phyloP scores from a whole-genome alignment of 2,329 filamentous ascomycete species.

The Diaporthe vexans region DNA sequence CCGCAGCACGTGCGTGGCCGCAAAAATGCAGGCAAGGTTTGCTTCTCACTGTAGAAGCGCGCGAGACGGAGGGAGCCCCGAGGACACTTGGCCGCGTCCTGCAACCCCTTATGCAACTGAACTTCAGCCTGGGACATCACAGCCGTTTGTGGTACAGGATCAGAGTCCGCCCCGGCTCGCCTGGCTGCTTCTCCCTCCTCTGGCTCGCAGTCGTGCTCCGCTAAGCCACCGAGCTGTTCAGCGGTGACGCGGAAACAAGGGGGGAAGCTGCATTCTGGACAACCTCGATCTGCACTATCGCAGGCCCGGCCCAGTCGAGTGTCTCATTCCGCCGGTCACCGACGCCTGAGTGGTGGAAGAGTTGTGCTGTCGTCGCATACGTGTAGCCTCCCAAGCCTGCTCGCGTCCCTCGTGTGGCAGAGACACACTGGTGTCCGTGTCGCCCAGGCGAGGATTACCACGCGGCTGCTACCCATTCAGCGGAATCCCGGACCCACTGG shows the following conservation, averaged over 20 bases:
- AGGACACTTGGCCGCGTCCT: slow-evolving; percentile 5
- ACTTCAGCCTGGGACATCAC: slow-evolving; percentile 13
- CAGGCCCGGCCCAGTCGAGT: slow-evolving; percentile 4
- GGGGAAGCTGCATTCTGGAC: slow-evolving; percentile 26
- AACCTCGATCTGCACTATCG: slow-evolving; percentile 7
- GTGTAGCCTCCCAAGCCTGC: slow-evolving; percentile 16
- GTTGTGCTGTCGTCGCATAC: slow-evolving; percentile 19
- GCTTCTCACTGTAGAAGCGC: not conserved
- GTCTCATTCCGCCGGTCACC: slow-evolving; percentile 30
- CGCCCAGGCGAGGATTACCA: slow-evolving; percentile 7
- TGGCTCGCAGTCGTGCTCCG: slow-evolving; percentile 6
- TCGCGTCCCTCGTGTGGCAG: slow-evolving; percentile 23
- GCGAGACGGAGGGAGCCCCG: not conserved
- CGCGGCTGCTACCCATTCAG: slow-evolving; percentile 12
- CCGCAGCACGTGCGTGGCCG: slow-evolving; percentile 7
- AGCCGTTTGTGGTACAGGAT: slow-evolving; percentile 11
- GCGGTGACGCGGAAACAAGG: slow-evolving; percentile 19
- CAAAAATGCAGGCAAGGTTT: slow-evolving; percentile 1
- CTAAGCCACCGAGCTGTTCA: slow-evolving; percentile 31
- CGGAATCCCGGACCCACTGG: not conserved
- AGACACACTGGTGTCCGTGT: slow-evolving; percentile 31
- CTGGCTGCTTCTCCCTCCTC: not conserved
- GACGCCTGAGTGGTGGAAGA: slow-evolving; percentile 7
- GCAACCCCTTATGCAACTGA: not conserved
- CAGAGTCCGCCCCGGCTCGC: slow-evolving; percentile 24